phyloP scores from a whole-genome alignment of 2,329 filamentous ascomycete species.

The Coniochaeta hoffmannii region DNA sequence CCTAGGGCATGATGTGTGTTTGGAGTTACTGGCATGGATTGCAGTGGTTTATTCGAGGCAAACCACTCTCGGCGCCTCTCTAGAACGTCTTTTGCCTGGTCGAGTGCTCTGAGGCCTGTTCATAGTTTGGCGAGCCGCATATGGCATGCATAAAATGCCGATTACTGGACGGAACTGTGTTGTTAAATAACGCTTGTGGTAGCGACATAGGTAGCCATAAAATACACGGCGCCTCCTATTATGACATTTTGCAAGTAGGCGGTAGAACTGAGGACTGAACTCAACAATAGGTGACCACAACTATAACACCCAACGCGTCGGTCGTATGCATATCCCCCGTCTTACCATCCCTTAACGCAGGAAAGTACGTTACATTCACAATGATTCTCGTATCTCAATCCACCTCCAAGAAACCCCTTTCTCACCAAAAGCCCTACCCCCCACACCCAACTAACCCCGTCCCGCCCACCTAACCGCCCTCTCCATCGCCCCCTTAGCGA shows the following conservation, averaged over 20 bases:
- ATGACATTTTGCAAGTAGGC: background rate
- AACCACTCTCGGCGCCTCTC: background rate
- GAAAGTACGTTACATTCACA: no score
- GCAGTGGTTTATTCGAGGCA: background rate
- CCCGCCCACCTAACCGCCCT: conserved; percentile 7
- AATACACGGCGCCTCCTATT: background rate
- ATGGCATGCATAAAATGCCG: background rate
- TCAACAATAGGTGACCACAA: background rate
- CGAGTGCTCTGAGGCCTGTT: background rate
- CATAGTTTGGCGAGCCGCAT: background rate
- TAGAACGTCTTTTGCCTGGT: background rate
- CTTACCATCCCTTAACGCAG: no score
- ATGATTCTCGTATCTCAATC: no score
- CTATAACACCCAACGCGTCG: background rate
- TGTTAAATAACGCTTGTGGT: background rate
- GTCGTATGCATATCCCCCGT: no score
- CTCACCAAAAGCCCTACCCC: background rate
- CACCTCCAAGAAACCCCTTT: background rate
- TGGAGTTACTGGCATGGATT: background rate
- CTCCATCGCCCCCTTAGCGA: conserved; percentile 7
- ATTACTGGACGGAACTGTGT: background rate
- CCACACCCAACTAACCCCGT: background rate
- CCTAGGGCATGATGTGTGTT: background rate
- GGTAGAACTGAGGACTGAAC: background rate
- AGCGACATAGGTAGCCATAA: background rate